Base-by-base conservation (phyloP, 106 monocot genomes). In the Gastrodia elata region DNA sequence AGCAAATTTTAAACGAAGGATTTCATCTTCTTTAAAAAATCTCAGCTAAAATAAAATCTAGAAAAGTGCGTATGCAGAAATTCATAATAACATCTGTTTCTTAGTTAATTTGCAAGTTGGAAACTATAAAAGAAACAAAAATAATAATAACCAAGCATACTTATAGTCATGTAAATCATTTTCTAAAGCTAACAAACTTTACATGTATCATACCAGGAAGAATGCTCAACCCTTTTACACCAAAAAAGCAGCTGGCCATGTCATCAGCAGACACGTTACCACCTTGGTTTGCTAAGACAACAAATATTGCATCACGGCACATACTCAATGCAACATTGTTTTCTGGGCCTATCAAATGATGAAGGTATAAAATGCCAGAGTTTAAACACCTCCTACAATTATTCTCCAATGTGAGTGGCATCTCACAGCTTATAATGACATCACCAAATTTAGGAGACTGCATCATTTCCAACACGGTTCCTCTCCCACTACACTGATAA, bases 291-390 rank as follows among this genome's bases (percentile, higher is more conserved):
- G 87, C 83, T 65, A 95, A 85, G n/a, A 85, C 83, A 39, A 92
- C 92, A 83, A 92, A 92, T 46, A 89, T 75, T 22, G 95, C 92
- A 85, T 95, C 79, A 7, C 95, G 83, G 39, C 95, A 95, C 20
- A 84, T 79, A 68, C 95, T 95, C 68, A 89, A 77, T 39, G 92
- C 85, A 39, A 92, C 79, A 82, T 95, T 92, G 73, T 92, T 91
- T 64, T 89, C 84, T 46, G 78, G 41, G 57, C 85, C 87, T 38
- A 86, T 83, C 39, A 95, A 86, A 26, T 68, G 81, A 74, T 86
- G 95, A 76, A 95, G 87, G 64, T 89, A 95, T 56, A 76, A 2
- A 81, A 95, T 95, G 25, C 89, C 95, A 35, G 87, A 82, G 71
- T 95, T 95, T 65, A 95, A 80, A 77, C 95, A 95, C 32, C 81